These are phyloP conservation scores for Candolleomyces efflorescens DNA, from an alignment of 768 basidiomycete genomes.

Conservation along the genomic window DNA sequence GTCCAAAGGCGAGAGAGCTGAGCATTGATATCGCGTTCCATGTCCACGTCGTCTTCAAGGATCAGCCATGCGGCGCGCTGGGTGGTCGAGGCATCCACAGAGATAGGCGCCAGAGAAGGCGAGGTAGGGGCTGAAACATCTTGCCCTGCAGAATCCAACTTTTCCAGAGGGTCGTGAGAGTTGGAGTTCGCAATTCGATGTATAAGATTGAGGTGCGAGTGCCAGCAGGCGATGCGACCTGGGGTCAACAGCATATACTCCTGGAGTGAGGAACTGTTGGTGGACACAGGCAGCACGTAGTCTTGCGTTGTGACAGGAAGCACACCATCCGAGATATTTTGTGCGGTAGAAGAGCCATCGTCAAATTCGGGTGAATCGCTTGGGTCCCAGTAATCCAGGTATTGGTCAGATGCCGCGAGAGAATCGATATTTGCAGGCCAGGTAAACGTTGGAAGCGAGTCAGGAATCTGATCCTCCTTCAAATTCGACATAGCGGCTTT, in stretches of 20 bases:
- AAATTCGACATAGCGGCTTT: slow-evolving; percentile 9
- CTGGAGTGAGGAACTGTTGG: slow-evolving; percentile 23
- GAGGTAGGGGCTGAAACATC: too few species aligned
- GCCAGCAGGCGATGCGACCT: slow-evolving; percentile 66
- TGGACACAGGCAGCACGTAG: not conserved
- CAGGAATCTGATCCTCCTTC: not conserved
- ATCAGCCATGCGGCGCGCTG: slow-evolving; percentile 29
- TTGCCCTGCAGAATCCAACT: too few species aligned
- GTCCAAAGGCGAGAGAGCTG: slow-evolving; percentile 45
- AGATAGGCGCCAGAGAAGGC: not conserved
- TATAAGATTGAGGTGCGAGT: slow-evolving; percentile 58
- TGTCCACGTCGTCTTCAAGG: slow-evolving; percentile 79
- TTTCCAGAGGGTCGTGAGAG: too few species aligned
- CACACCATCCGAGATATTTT: not conserved
- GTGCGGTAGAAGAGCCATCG: not conserved
- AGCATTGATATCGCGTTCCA: slow-evolving; percentile 56
- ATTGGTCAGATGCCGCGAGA: slow-evolving; percentile 16
- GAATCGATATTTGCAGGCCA: slow-evolving; percentile 38
- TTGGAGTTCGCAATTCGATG: slow-evolving; percentile 31
- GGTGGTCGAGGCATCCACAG: slow-evolving; percentile 17
- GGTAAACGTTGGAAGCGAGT: slow-evolving; percentile 7
- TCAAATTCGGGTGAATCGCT: slow-evolving; percentile 12
- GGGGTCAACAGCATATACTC: slow-evolving; percentile 50
- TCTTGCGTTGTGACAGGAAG: not conserved
- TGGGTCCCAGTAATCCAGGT: slow-evolving; percentile 22